Conservation (phyloP, 2,329 filamentous ascomycete species). For the Sclerotinia spermophila region DNA sequence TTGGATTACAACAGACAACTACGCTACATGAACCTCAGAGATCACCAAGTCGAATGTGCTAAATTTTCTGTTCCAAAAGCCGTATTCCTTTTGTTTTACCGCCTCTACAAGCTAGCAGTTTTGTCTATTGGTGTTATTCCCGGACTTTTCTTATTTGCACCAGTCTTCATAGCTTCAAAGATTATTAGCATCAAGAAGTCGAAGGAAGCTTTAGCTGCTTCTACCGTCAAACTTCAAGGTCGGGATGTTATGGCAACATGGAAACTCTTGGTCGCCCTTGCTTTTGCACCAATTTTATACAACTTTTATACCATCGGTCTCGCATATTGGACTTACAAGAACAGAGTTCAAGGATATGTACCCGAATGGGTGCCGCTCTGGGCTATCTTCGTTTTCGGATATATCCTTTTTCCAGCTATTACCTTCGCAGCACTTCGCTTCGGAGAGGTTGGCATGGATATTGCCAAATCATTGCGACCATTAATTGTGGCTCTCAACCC, state of each 20-base stretch:
- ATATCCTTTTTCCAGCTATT: slow-evolving; percentile 78
- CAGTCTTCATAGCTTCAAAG: slow-evolving; percentile 81
- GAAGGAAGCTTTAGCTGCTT: slow-evolving; percentile 76
- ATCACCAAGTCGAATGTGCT: slow-evolving; percentile 25
- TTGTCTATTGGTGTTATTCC: slow-evolving; percentile 79
- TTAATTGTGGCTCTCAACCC: slow-evolving; percentile 83
- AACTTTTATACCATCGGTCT: slow-evolving; percentile 74
- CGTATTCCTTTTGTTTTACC: slow-evolving; percentile 72
- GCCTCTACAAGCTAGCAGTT: slow-evolving; percentile 70
- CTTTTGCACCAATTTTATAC: slow-evolving; percentile 77
- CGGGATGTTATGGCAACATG: slow-evolving; percentile 89
- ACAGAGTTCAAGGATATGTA: slow-evolving; percentile 77
- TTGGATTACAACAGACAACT: slow-evolving; percentile 61
- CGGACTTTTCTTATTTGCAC: slow-evolving; percentile 79
- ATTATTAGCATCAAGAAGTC: slow-evolving; percentile 70
- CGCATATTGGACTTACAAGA: slow-evolving; percentile 73
- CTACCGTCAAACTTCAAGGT: slow-evolving; percentile 82
- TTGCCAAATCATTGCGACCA: slow-evolving; percentile 88
- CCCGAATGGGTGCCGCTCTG: slow-evolving; percentile 78
- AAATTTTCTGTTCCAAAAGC: slow-evolving; percentile 56
- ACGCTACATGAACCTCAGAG: slow-evolving; percentile 22
- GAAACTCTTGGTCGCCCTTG: slow-evolving; percentile 80
- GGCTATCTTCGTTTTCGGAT: slow-evolving; percentile 68
- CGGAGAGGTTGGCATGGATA: slow-evolving; percentile 98
- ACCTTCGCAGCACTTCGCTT: slow-evolving; percentile 93